These are phyloP conservation scores for Claviceps purpurea DNA, from an alignment of 2,329 filamentous ascomycete species.

Conservation along the genomic window DNA sequence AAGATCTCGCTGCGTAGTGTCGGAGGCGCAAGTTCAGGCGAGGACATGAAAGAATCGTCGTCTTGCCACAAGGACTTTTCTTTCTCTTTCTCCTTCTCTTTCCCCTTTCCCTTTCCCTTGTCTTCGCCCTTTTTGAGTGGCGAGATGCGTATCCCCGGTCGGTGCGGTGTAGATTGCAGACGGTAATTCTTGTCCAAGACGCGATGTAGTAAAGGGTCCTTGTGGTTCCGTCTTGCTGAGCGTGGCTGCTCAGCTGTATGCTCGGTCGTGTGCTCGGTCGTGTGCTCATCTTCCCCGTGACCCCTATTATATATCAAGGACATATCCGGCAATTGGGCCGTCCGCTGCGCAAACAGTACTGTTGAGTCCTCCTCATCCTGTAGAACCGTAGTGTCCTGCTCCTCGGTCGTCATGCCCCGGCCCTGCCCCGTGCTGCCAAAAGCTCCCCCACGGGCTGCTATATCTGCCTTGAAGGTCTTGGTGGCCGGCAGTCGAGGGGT, in stretches of 20 bases:
- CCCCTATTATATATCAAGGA: constrained; percentile 45
- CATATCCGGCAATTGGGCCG: constrained; percentile 45
- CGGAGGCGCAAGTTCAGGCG: constrained; percentile 66
- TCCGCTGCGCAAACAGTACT: constrained; percentile 36
- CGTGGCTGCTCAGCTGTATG: constrained; percentile 17
- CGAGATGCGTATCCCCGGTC: constrained; percentile 30
- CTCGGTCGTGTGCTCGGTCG: neutral
- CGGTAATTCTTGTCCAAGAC: constrained; percentile 95
- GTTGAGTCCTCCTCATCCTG: constrained; percentile 32
- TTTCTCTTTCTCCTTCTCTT: constrained; percentile 19
- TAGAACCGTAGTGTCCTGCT: constrained; percentile 22
- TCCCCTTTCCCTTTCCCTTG: constrained; percentile 16
- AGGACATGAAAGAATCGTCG: constrained; percentile 50
- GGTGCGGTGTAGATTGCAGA: constrained; percentile 80
- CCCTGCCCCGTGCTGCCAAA: constrained; percentile 42
- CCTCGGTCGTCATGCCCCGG: constrained; percentile 35
- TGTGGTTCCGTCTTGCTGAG: constrained; percentile 25
- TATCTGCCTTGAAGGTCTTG: constrained; percentile 35
- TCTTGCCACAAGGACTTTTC: constrained; percentile 27
- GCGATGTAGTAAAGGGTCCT: constrained; percentile 75
- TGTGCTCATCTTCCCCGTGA: constrained; percentile 7
- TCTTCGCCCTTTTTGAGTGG: constrained; percentile 24
- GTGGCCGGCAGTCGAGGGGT: constrained; percentile 48
- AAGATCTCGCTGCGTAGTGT: constrained; percentile 79
- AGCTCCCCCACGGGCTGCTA: constrained; percentile 59